These are phyloP conservation scores for Apiotrichum domesticum DNA, from an alignment of 1,284 basidiomycete genomes.

Conservation along the genomic window DNA sequence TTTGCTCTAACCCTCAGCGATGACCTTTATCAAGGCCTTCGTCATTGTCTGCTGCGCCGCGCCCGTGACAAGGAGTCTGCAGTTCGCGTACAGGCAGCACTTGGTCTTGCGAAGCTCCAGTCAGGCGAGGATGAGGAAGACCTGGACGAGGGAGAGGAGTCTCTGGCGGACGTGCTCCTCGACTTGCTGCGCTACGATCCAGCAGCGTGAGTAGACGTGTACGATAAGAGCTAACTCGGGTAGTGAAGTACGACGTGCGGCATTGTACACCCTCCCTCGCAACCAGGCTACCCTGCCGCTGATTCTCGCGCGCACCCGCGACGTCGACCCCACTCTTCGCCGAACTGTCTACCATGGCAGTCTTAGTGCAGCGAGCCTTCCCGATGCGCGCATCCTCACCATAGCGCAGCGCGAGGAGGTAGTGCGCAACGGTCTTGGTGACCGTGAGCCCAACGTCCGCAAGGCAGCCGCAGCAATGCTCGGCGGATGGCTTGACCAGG, in stretches of 20 bases:
- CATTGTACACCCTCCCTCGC: constrained; percentile 71
- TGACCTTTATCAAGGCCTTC: constrained; percentile 67
- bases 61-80: constrained; percentile 76
- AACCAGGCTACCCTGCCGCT: constrained; percentile 58
- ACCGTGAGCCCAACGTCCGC: constrained; percentile 76
- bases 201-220: constrained; percentile 58
- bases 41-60: constrained; percentile 66
- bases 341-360: constrained; percentile 72
- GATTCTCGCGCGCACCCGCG: constrained; percentile 75
- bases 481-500: constrained; percentile 67
- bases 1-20: constrained; percentile 54
- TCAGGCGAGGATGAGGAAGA: constrained; percentile 68
- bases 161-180: constrained; percentile 62
- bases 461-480: constrained; percentile 71
- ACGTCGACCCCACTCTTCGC: constrained; percentile 75
- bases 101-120: constrained; percentile 77
- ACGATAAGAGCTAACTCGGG: background rate
- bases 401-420: constrained; percentile 72
- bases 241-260: constrained; percentile 85
- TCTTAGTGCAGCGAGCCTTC: constrained; percentile 51
- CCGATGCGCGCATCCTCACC: constrained; percentile 62
- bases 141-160: constrained; percentile 58
- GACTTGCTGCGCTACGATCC: constrained; percentile 70
- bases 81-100: constrained; percentile 76
- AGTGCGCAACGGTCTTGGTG: constrained; percentile 75